Percentiles rank a stretch among this genome's conserved stretches.
These are phyloP conservation scores for Capillidium heterosporum DNA, from an alignment of 371 early-diverging fungal species.

Conservation along the genomic window DNA sequence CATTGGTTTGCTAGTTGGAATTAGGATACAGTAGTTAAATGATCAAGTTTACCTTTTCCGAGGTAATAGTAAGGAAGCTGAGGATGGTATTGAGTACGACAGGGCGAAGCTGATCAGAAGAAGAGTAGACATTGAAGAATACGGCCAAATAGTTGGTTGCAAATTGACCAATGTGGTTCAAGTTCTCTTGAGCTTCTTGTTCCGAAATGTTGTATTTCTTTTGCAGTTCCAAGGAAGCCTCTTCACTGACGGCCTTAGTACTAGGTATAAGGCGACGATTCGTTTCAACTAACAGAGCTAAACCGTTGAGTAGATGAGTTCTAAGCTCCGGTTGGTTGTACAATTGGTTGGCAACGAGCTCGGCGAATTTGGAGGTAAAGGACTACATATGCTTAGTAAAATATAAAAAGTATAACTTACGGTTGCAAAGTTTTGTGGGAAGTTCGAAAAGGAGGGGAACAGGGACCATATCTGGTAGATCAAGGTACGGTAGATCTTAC, in stretches of 20 bases:
- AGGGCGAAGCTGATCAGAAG: conserved; percentile 39
- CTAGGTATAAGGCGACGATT: conserved; percentile 20
- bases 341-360: conserved; percentile 41
- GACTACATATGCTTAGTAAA: conserved; percentile 12
- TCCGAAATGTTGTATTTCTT: conserved; percentile 32
- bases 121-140: conserved; percentile 66
- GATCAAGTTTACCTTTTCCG: neutral
- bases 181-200: conserved; percentile 31
- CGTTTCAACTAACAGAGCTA: conserved; percentile 52
- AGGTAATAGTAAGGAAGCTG: conserved; percentile 37
- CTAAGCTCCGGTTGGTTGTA: conserved; percentile 56
- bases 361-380: conserved; percentile 41
- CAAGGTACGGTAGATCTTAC: conserved; percentile 80
- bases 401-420: conserved; percentile 1
- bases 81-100: conserved; percentile 53
- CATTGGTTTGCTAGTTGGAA: neutral
- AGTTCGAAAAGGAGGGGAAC: conserved; percentile 65
- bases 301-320: conserved; percentile 53
- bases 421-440: conserved; percentile 48
- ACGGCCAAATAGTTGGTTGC: conserved; percentile 55
- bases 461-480: conserved; percentile 78
- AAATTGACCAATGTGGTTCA: conserved; percentile 38
- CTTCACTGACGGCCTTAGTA: neutral
- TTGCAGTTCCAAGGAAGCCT: conserved; percentile 14
- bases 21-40: neutral